Base-by-base conservation (phyloP, 2,329 filamentous ascomycete species). In the Fusarium verticillioides region DNA sequence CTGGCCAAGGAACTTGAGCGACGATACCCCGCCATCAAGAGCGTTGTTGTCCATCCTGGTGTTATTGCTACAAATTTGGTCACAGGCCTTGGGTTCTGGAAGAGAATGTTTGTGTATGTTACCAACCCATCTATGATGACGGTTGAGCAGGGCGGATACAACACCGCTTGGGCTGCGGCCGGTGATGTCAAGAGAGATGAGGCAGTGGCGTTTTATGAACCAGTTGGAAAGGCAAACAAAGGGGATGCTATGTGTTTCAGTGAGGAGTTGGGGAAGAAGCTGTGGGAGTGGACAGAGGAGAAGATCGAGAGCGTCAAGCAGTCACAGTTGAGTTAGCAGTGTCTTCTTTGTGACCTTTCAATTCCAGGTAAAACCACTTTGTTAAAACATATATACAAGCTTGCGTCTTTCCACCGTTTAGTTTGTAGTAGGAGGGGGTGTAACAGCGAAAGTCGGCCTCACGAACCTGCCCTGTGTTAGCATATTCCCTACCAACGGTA, bases 381-480 rank as follows among this genome's bases (percentile, higher is more conserved):
- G 53, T 49, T 61, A 59, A 61, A 73, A 74, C 67, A 75, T 77
- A 78, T 77, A 74, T 78, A 78, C 74, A 78, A 59, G 56, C 32
- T n/a, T 56, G 37, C 53, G 44, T 70, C 56, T 60, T 50, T 59
- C 42, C 61, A 43, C 21, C 23, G 37, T 63, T 60, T 75, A 78
- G 79, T 89, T 92, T 84, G 92, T 87, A 63, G 87, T 87, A 66
- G 87, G 84, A 76, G 85, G 82, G n/a, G 94, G 94, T 58, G 92
- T 91, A 69, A 92, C 88, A 52, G 91, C 91, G 82, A 91, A 95
- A 28, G 93, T 96, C 74, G 94, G 94, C 81, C 93, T 89, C 79
- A 97, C 91, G 80, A 94, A 96, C 83, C 93, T 95, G 77, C 23
- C 18, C 13, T 19, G 21, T 11, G 36, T 75, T 34, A 52, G n/a